Conservation (phyloP, 2,329 filamentous ascomycete species). For the Cercospora citrullina region DNA sequence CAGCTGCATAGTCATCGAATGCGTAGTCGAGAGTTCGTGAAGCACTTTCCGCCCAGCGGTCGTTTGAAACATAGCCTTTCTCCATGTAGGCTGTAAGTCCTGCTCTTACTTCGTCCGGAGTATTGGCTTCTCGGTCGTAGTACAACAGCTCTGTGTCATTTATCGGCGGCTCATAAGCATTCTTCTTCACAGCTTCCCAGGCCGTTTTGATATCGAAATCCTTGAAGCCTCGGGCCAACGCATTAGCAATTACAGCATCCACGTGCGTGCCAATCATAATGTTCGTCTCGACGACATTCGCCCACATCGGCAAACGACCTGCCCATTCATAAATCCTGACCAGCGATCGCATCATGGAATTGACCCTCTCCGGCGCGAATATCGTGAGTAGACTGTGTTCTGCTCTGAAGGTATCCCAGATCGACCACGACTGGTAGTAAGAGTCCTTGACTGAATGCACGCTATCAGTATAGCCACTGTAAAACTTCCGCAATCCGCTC, state of each 20-base stretch:
- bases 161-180: conserved; percentile 49
- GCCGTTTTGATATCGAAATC: conserved; percentile 47
- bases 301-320: conserved; percentile 52
- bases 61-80: conserved; percentile 51
- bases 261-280: conserved; percentile 55
- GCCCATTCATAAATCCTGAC: conserved; percentile 51
- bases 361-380: conserved; percentile 50
- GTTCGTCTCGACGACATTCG: conserved; percentile 53
- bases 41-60: conserved; percentile 50
- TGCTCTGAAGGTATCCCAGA: conserved; percentile 54
- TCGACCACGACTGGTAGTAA: conserved; percentile 55
- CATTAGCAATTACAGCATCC: conserved; percentile 52
- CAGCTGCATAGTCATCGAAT: conserved; percentile 50
- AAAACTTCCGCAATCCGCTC: conserved; percentile 40
- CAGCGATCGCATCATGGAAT: conserved; percentile 51
- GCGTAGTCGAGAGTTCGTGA: conserved; percentile 53
- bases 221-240: conserved; percentile 46
- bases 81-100: conserved; percentile 49
- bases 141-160: conserved; percentile 49
- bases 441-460: conserved; percentile 46
- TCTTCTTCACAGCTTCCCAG: conserved; percentile 48
- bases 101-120: conserved; percentile 49
- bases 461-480: conserved; percentile 52
- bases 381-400: conserved; percentile 50
- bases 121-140: conserved; percentile 50